Evolutionary conservation across 176 grass and related monocot genomes (phyloP), one percentile per base, ranked within the genome.

Genomic region (Triticum monococcum): DNA sequence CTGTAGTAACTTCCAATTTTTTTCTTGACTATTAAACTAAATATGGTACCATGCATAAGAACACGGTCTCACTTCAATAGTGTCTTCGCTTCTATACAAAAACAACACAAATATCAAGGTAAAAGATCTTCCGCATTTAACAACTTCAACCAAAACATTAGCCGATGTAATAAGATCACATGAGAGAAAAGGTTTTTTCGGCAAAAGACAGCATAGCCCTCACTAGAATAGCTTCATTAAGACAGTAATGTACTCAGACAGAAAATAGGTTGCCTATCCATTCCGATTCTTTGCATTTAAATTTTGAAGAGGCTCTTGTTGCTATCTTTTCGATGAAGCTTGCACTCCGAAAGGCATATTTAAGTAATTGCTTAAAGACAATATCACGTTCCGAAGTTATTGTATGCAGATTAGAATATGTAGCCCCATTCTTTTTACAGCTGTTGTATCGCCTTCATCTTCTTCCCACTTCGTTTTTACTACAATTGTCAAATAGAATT

Each of bases 251-350:
- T 32, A 33, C 5, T 1, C 3, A 62, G 16, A 68, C 13, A 14
- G 22, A 68, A 68, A 63, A 11, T 35, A 48, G 41, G 12, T 17
- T 30, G n/a, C 7, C 12, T 64, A 69, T 37, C 28, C 7, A 80
- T 84, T 8, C 45, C 1, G 1, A 84, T 91, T 35, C 17, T 61
- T 75, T 59, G 66, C 67, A 52, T 77, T 85, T 65, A 17, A 78
- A 41, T 52, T 62, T 85, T 65, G 12, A 78, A 41, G 17, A 68
- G 9, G 17, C 18, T 45, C 74, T 73, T 46, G 5, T 6, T 65
- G 22, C 3, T 12, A 67, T 81, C 0, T 67, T 67, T 76, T 56
- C 66, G 3, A 31, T 67, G 4, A 31, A 68, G n/a, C 12, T 81
- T 81, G 8, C 5, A 80, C 30, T 64, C 7, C 23, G 3, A 83